These are phyloP conservation scores for Aspergillus incahuasiensis DNA, from an alignment of 495 filamentous ascomycete species.

Conservation along the genomic window DNA sequence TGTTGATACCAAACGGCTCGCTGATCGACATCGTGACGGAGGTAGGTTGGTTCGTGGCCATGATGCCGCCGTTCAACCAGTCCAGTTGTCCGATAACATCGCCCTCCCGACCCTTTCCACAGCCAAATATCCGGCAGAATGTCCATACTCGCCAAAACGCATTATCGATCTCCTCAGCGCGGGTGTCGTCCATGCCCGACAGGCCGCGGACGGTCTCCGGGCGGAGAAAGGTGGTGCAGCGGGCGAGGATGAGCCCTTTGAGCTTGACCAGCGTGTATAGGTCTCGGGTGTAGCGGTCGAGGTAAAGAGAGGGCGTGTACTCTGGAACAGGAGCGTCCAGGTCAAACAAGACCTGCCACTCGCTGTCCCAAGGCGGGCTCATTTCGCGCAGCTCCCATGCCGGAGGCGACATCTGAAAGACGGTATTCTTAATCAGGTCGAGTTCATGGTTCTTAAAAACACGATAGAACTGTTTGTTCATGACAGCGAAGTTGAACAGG, in stretches of 20 bases:
- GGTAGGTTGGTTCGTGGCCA: slow-evolving; percentile 37
- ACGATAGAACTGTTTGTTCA: slow-evolving; percentile 56
- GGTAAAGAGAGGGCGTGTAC: slow-evolving; percentile 53
- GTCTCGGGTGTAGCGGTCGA: slow-evolving; percentile 53
- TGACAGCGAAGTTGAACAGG: slow-evolving; percentile 52
- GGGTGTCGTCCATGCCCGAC: slow-evolving; percentile 42
- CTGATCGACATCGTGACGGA: slow-evolving; percentile 31
- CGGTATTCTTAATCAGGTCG: slow-evolving; percentile 48
- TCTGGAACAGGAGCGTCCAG: slow-evolving; percentile 48
- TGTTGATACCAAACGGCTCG: slow-evolving; percentile 48
- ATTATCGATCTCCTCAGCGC: slow-evolving; percentile 55
- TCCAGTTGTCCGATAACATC: slow-evolving; percentile 61
- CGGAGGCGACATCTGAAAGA: slow-evolving; percentile 55
- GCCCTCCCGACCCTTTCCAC: slow-evolving; percentile 53
- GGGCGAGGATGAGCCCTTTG: slow-evolving; percentile 55
- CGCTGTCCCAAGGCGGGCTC: slow-evolving; percentile 50
- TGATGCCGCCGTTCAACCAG: slow-evolving; percentile 56
- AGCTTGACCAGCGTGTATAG: slow-evolving; percentile 55
- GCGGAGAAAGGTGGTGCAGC: slow-evolving; percentile 55
- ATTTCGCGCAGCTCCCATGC: slow-evolving; percentile 65
- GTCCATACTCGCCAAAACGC: slow-evolving; percentile 68
- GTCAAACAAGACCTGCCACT: slow-evolving; percentile 38
- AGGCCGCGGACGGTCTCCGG: slow-evolving; percentile 54
- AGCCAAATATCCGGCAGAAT: slow-evolving; percentile 64
- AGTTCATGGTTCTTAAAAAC: slow-evolving; percentile 60